These are phyloP conservation scores for Aspergillus sp. DNA, from an alignment of 2,329 filamentous ascomycete species.

Conservation along the genomic window DNA sequence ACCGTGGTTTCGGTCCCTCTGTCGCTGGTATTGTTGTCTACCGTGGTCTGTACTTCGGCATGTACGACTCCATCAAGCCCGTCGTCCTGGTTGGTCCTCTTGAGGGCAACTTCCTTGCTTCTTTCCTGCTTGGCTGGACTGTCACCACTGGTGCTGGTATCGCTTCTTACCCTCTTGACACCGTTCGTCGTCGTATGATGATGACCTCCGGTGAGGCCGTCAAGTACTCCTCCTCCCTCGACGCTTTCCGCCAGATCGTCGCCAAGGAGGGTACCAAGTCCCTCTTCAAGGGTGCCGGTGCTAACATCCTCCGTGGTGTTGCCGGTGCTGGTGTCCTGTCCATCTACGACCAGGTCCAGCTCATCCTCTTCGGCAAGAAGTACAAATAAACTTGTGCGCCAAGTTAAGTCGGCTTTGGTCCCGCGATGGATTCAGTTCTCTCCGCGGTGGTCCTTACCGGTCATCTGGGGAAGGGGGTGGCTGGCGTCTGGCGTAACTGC, in stretches of 20 bases:
- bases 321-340: conserved; percentile 99
- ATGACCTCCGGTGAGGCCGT: conserved; percentile 95
- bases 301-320: conserved; percentile 99
- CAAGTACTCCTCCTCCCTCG: conserved; percentile 98
- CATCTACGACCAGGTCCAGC: conserved; percentile 99
- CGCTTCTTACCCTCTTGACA: conserved; percentile 99
- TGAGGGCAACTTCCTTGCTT: conserved; percentile 98
- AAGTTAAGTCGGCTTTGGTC: conserved; percentile 27
- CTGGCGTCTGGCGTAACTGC: conserved; percentile 26
- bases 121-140: conserved; percentile 96
- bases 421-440: conserved; percentile 25
- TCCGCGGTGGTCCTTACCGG: conserved; percentile 15
- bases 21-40: conserved; percentile 99
- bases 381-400: conserved; percentile 47
- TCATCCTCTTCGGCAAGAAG: conserved; percentile 99
- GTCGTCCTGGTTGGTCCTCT: conserved; percentile 88
- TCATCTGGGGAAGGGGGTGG: conserved; percentile 27
- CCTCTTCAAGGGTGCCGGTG: conserved; percentile 99
- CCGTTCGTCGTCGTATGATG: conserved; percentile 99
- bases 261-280: conserved; percentile 96
- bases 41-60: conserved; percentile 99
- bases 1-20: conserved; percentile 99
- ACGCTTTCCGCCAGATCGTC: conserved; percentile 94
- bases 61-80: conserved; percentile 99
- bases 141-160: conserved; percentile 99